Percentiles rank a stretch among this genome's conserved stretches.
phyloP scores from a whole-genome alignment of 1,139 yeast genomes.

The Yamadazyma mexicana region DNA sequence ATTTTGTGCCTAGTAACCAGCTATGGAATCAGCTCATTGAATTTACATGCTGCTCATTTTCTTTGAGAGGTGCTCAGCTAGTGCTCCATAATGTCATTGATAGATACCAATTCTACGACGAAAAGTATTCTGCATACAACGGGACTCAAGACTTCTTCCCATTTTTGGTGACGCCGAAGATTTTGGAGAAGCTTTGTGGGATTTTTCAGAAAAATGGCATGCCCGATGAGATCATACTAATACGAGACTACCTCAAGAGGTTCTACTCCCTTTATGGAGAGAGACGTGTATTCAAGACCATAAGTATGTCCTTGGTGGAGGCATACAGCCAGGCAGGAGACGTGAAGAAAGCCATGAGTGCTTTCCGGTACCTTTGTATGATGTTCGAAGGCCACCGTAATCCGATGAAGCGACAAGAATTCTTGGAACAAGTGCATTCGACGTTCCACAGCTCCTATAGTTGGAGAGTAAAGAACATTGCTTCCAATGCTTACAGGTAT shows the following conservation, averaged over 20 bases:
- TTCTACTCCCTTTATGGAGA: constrained; percentile 40
- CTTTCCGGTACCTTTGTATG: constrained; percentile 24
- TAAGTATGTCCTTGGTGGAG: constrained; percentile 32
- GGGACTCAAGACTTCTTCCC: constrained; percentile 21
- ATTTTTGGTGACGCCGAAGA: constrained; percentile 30
- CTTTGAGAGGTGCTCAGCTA: constrained; percentile 35
- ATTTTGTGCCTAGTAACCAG: constrained; percentile 31
- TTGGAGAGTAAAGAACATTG: constrained; percentile 29
- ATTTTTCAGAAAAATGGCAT: constrained; percentile 32
- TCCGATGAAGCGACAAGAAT: constrained; percentile 4
- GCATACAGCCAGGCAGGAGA: constrained; percentile 27
- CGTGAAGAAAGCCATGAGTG: constrained; percentile 23
- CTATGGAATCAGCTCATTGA: constrained; percentile 33
- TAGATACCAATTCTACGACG: constrained; percentile 20
- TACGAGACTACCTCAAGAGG: constrained; percentile 36
- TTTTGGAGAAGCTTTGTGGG: constrained; percentile 25
- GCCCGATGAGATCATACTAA: constrained; percentile 28
- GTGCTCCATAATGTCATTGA: constrained; percentile 40
- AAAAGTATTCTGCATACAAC: constrained; percentile 19
- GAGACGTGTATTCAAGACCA: constrained; percentile 24
- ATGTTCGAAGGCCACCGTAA: constrained; percentile 16
- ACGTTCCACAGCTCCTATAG: constrained; percentile 14
- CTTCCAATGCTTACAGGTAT: constrained; percentile 12
- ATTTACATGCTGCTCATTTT: constrained; percentile 24
- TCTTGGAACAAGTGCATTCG: constrained; percentile 10